Percentiles rank a stretch among this genome's conserved stretches.
These are phyloP conservation scores for Kwoniella bestiolae DNA, from an alignment of 768 basidiomycete genomes.

Conservation along the genomic window DNA sequence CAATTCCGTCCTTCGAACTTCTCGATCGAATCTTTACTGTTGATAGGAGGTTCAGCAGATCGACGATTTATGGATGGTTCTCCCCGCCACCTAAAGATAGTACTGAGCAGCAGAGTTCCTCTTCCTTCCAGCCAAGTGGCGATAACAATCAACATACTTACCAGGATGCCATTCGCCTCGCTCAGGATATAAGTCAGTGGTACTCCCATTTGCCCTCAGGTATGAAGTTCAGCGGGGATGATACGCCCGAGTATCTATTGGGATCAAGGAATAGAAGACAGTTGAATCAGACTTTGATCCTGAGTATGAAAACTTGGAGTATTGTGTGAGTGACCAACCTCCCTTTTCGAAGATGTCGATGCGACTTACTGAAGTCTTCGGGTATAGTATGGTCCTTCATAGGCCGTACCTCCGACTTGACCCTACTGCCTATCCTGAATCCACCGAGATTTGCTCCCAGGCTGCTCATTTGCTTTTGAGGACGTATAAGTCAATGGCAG, in stretches of 20 bases:
- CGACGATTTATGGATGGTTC: constrained; percentile 52
- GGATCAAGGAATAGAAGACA: constrained; percentile 24
- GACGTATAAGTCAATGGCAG: constrained; percentile 61
- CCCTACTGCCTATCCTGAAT: constrained; percentile 53
- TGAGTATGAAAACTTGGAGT: constrained; percentile 54
- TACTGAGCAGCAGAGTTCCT: not conserved
- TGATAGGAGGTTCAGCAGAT: constrained; percentile 46
- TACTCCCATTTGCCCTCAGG: constrained; percentile 47
- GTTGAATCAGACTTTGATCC: constrained; percentile 49
- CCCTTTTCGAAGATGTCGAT: not conserved
- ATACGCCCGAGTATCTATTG: constrained; percentile 38
- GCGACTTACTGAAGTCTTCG: not conserved
- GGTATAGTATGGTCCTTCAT: constrained; percentile 49
- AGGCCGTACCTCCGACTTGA: constrained; percentile 55
- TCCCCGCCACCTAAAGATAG: constrained; percentile 30
- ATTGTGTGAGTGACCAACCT: constrained; percentile 39
- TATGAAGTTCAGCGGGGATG: constrained; percentile 51
- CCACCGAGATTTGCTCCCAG: constrained; percentile 71
- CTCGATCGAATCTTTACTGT: constrained; percentile 53
- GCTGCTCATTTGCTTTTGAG: constrained; percentile 64
- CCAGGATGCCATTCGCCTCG: constrained; percentile 50
- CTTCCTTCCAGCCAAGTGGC: not conserved
- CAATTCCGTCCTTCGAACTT: constrained; percentile 53
- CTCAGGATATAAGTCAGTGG: constrained; percentile 52
- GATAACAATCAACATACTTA: constrained; percentile 40